Evolutionary conservation across 805 yeast species (phyloP), one percentile per base, ranked within the genome.

Genomic region (Saccharomycopsis vini): DNA sequence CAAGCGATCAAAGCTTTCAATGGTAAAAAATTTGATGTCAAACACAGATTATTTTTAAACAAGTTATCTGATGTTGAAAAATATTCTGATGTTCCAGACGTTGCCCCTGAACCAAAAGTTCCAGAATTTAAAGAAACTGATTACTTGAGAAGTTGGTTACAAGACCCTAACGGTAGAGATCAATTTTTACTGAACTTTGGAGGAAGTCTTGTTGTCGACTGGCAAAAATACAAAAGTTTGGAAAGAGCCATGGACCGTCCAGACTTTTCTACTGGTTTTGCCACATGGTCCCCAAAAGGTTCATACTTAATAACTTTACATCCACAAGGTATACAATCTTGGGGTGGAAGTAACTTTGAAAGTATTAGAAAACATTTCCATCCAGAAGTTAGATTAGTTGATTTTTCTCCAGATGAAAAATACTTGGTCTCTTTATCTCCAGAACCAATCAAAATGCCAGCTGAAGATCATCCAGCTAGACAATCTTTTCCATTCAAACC

Each of bases 261-360:
- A 52, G 79, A 81, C 53, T 87, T 95, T 84, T 88, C 97, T 46
- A 79, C 87, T 47, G 80, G 86, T 50, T 88, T 81, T 55, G 84
- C 87, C 56, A 79, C 80, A 61, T 90, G 88, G 69, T 87, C 97
- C 40, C 95, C 97, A 59, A 79, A 79, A 65, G 99, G 99, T 63
- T 79, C 90, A 10, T 89, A 78, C 59, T 64, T 90, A 52, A 77
- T 85, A 55, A 81, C 97, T 1, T 72, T 88, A 55, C 97, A 90
- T 65, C 87, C 87, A 41, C 95, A 86, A 65, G 97, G 97, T 71
- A 79, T 88, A 45, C 94, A 87, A 62, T 75, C 90, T 22, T 92
- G 97, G 95, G 98, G 97, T 60, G 97, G 97, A 50, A 74, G 75
- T 44, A 70, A 75, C 39, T 87, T 87, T 59, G 77, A 73, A 51